Conservation (phyloP, 305 asterid genomes). For the Fraxinus dipetala region DNA sequence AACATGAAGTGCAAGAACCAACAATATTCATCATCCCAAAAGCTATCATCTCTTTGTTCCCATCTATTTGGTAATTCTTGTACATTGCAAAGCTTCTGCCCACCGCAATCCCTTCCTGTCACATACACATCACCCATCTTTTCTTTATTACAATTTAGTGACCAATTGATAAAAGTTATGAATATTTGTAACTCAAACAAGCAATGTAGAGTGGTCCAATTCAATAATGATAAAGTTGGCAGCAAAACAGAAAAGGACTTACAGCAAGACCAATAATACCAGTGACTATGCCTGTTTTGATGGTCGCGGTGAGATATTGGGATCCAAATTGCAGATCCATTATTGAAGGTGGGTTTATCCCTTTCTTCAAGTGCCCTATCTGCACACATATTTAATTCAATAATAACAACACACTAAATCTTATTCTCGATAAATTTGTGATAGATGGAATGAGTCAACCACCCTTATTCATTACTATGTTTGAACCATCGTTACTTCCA, state of each 20-base stretch:
- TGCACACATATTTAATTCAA: neutral
- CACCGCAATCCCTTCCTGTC: slow-evolving; percentile 94
- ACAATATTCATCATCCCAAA: slow-evolving; percentile 84
- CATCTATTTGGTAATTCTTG: slow-evolving; percentile 88
- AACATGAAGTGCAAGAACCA: slow-evolving; percentile 94
- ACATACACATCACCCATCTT: neutral
- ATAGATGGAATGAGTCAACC: neutral
- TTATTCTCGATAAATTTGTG: neutral
- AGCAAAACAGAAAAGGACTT: slow-evolving; percentile 17
- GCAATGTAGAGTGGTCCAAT: neutral
- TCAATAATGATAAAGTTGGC: neutral
- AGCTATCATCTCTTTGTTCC: slow-evolving; percentile 97
- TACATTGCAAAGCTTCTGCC: slow-evolving; percentile 93
- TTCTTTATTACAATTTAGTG: neutral
- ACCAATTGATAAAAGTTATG: neutral
- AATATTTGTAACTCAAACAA: neutral
- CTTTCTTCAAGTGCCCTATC: slow-evolving; percentile 90
- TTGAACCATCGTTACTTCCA: neutral
- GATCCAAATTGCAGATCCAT: slow-evolving; percentile 81
- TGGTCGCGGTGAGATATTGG: slow-evolving; percentile 48
- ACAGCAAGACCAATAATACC: slow-evolving; percentile 85
- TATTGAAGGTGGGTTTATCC: slow-evolving; percentile 80
- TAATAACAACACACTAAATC: neutral
- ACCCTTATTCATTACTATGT: neutral
- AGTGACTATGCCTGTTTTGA: slow-evolving; percentile 88